Percentiles rank a stretch among this genome's conserved stretches.
These are phyloP conservation scores for Galeopsis tetrahit DNA, from an alignment of 257 asterid genomes.

Conservation along the genomic window DNA sequence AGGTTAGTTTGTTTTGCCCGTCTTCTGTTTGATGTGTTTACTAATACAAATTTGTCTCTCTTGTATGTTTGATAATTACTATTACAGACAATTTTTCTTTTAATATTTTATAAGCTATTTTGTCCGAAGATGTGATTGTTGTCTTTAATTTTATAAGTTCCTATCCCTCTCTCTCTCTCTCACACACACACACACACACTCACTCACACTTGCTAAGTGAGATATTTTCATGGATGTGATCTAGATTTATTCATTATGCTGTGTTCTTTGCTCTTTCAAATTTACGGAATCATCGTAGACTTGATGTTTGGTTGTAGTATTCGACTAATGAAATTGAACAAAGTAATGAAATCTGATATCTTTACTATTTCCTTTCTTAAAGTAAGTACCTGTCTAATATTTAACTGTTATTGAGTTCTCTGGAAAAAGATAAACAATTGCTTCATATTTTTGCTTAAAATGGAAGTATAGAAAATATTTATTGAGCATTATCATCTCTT, in stretches of 20 bases:
- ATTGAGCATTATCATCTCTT: conserved; percentile 3
- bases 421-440: conserved; percentile 10
- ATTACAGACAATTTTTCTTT: neutral
- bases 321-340: conserved; percentile 1
- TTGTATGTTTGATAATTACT: conserved; percentile 21
- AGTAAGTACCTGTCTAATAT: neutral
- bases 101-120: neutral
- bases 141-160: neutral
- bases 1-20: conserved; percentile 57
- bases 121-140: conserved; percentile 18
- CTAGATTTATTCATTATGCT: conserved; percentile 10
- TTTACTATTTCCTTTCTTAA: conserved; percentile 13
- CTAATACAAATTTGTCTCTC: neutral
- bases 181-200: neutral
- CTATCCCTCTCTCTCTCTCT: neutral
- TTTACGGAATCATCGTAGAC: neutral
- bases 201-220: neutral
- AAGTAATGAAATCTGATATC: neutral
- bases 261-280: conserved; percentile 21
- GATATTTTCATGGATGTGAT: conserved; percentile 17
- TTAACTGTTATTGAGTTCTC: neutral
- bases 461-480: neutral
- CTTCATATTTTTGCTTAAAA: neutral
- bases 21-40: conserved; percentile 8
- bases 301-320: conserved; percentile 17